These are phyloP conservation scores for Blastomyces parvus DNA, from an alignment of 2,329 filamentous ascomycete species.

Conservation along the genomic window DNA sequence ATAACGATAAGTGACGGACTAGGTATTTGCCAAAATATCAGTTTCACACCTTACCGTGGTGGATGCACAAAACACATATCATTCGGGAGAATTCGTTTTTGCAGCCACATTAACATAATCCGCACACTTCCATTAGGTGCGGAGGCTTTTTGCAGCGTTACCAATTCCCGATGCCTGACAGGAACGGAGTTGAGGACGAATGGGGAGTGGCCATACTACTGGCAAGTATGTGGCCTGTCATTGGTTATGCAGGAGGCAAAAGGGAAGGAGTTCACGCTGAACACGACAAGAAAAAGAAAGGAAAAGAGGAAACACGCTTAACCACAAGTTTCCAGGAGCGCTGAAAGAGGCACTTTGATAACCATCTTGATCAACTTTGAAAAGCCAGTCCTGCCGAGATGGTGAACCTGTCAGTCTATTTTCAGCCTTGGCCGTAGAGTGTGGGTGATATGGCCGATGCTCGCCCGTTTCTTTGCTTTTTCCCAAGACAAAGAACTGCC, in stretches of 20 bases:
- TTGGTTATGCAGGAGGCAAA: constrained; percentile 5
- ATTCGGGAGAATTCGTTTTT: neutral
- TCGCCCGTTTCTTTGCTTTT: constrained; percentile 4
- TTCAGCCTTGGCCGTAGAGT: neutral
- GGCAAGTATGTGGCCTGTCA: constrained; percentile 5
- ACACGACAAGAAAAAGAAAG: neutral
- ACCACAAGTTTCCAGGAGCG: neutral
- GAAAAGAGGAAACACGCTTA: neutral
- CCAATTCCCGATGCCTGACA: constrained; percentile 7
- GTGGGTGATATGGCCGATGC: constrained; percentile 7
- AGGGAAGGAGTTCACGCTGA: neutral
- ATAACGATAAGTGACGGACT: neutral
- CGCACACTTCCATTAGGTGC: constrained; percentile 7
- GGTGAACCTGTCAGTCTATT: constrained; percentile 4
- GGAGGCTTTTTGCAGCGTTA: constrained; percentile 8
- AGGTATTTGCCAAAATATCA: neutral
- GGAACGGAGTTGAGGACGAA: constrained; percentile 4
- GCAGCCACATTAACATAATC: neutral
- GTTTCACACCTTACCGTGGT: constrained; percentile 3
- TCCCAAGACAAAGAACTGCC: constrained; percentile 6
- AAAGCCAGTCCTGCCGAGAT: neutral
- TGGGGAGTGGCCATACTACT: constrained; percentile 1
- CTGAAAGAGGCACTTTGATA: neutral
- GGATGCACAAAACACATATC: constrained; percentile 5
- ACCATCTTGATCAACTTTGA: neutral